Conservation (phyloP, 2,329 filamentous ascomycete species). For the Chlorencoelia australis region DNA sequence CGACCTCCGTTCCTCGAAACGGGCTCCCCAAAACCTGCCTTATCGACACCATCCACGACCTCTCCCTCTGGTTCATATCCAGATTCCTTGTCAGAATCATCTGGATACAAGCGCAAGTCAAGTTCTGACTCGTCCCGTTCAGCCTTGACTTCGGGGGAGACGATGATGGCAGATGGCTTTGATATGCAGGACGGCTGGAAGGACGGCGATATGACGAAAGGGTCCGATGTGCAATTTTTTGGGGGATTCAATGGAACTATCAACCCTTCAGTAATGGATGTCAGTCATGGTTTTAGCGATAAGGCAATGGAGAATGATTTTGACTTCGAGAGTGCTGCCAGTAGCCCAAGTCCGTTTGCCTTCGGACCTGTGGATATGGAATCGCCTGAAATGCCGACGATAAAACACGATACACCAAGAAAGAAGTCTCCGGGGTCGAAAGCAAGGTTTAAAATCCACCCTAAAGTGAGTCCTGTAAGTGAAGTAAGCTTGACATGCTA, state of each 20-base stretch:
- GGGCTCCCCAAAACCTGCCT: conserved; percentile 1
- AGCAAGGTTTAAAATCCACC: conserved; percentile 25
- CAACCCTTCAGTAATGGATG: conserved; percentile 28
- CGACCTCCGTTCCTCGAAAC: conserved; percentile 5
- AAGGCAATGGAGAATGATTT: conserved; percentile 40
- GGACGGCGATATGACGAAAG: conserved; percentile 27
- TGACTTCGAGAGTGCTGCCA: conserved; percentile 49
- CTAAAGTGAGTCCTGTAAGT: conserved; percentile 36
- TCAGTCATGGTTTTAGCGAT: conserved; percentile 31
- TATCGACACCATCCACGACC: conserved; percentile 22
- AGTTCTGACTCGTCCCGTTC: conserved; percentile 38
- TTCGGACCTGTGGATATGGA: conserved; percentile 27
- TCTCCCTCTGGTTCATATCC: conserved; percentile 32
- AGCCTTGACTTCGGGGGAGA: conserved; percentile 32
- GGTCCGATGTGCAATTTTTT: conserved; percentile 32
- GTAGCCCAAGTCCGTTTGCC: conserved; percentile 39
- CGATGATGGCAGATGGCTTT: conserved; percentile 34
- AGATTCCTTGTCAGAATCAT: conserved; percentile 44
- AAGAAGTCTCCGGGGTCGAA: conserved; percentile 20
- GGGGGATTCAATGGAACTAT: conserved; percentile 31
- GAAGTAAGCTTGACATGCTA: neutral
- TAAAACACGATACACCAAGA: conserved; percentile 28
- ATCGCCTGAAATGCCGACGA: conserved; percentile 33
- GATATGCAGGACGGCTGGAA: conserved; percentile 37
- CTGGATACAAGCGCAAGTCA: conserved; percentile 37